Evolutionary conservation across 306 rosid genomes (phyloP).

Genomic region (Trifolium repens): DNA sequence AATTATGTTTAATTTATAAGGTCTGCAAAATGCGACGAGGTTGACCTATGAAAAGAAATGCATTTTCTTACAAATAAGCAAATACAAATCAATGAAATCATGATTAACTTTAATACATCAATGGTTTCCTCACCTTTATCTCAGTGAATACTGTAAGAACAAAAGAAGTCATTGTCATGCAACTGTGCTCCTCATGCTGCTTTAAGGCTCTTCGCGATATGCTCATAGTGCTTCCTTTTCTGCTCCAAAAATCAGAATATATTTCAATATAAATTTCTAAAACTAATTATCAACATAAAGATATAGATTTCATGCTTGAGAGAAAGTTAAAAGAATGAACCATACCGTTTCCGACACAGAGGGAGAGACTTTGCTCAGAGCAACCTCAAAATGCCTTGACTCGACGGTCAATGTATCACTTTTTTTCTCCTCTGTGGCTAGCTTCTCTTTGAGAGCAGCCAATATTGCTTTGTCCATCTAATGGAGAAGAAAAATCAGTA

Average conservation of each 20-base stretch:
- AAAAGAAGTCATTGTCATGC: background rate
- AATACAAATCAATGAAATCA: no score
- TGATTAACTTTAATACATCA: no score
- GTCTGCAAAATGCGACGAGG: no score
- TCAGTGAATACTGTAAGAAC: no score
- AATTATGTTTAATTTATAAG: no score
- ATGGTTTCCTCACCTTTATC: no score
- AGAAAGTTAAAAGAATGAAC: background rate
- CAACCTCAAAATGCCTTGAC: constrained; percentile 43
- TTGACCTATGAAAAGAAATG: no score
- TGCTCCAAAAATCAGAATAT: constrained; percentile 42
- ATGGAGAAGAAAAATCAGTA: background rate
- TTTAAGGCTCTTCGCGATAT: constrained; percentile 38
- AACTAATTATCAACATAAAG: background rate
- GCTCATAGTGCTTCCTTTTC: constrained; percentile 46
- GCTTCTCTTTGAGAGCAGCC: background rate
- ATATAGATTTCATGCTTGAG: background rate
- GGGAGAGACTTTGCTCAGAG: constrained; percentile 41
- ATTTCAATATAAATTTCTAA: constrained; percentile 1
- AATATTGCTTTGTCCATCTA: background rate
- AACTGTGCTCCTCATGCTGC: constrained; percentile 37
- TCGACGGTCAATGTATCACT: constrained; percentile 24
- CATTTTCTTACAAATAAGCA: no score
- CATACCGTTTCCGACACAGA: constrained; percentile 50
- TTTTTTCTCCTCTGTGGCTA: background rate